These are phyloP conservation scores for Sclerotinia glacialis DNA, from an alignment of 2,329 filamentous ascomycete genomes.

Conservation along the genomic window DNA sequence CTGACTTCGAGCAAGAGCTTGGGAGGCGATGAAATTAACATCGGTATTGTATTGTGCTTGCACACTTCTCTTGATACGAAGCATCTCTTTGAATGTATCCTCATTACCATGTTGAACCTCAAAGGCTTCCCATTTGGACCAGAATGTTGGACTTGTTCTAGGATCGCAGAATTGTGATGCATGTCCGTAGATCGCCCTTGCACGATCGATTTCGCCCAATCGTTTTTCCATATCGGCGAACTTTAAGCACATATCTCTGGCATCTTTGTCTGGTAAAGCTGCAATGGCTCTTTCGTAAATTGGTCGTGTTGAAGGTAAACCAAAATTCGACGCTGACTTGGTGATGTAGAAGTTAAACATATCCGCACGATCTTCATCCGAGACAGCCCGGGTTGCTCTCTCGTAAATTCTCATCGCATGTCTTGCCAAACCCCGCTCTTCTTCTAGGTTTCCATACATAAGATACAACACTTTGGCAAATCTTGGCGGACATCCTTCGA, in stretches of 20 bases:
- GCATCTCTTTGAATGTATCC: conserved; percentile 99
- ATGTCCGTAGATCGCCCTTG: conserved; percentile 92
- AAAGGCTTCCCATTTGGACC: conserved; percentile 95
- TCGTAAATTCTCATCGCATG: conserved; percentile 99
- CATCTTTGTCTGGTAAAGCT: conserved; percentile 87
- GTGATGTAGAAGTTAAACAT: conserved; percentile 99
- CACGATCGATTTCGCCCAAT: conserved; percentile 89
- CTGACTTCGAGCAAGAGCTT: conserved; percentile 82
- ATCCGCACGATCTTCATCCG: conserved; percentile 88
- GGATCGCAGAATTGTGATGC: conserved; percentile 97
- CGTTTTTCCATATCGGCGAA: conserved; percentile 96
- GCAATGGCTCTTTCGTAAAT: conserved; percentile 97
- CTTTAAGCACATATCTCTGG: conserved; percentile 97
- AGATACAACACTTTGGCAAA: conserved; percentile 95
- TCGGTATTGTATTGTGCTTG: conserved; percentile 98
- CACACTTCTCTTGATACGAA: conserved; percentile 94
- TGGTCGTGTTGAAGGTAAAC: conserved; percentile 85
- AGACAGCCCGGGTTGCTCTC: conserved; percentile 88
- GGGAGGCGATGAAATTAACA: conserved; percentile 96
- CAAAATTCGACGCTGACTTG: conserved; percentile 97
- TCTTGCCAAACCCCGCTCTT: conserved; percentile 88
- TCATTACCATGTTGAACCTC: conserved; percentile 98
- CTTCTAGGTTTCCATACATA: conserved; percentile 97
- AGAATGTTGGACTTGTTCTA: conserved; percentile 83
- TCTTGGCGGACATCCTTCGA: conserved; percentile 90